These are phyloP conservation scores for Lichtheimia ramosa DNA, from an alignment of 371 early-diverging fungal genomes.

Conservation along the genomic window DNA sequence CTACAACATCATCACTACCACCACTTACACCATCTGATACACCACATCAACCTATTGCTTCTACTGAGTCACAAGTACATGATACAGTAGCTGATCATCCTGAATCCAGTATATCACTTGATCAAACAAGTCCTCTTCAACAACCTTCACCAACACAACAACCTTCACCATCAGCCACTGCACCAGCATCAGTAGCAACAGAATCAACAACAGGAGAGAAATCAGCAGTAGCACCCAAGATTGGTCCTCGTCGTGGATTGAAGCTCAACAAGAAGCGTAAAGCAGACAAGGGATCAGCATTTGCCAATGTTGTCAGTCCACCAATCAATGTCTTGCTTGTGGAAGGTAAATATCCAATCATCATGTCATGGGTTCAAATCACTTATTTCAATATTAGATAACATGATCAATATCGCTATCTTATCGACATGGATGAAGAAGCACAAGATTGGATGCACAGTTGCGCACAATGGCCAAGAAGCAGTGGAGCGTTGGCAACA, in stretches of 20 bases:
- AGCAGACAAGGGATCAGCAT: conserved; percentile 25
- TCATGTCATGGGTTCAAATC: background rate
- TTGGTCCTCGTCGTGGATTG: conserved; percentile 5
- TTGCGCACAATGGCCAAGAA: conserved; percentile 75
- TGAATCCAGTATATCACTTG: no score
- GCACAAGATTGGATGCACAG: conserved; percentile 68
- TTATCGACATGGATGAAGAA: conserved; percentile 74
- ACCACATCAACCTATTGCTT: no score
- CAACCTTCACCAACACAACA: background rate
- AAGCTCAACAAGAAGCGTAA: conserved; percentile 40
- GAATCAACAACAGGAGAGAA: background rate
- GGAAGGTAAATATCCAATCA: conserved; percentile 59
- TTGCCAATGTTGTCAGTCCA: conserved; percentile 50
- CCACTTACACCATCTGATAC: no score
- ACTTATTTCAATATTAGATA: conserved; percentile 46
- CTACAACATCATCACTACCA: background rate
- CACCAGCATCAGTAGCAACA: background rate
- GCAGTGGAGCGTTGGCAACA: conserved; percentile 75
- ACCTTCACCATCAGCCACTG: background rate
- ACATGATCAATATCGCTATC: conserved; percentile 76
- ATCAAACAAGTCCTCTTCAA: background rate
- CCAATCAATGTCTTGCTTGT: conserved; percentile 80
- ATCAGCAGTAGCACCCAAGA: background rate
- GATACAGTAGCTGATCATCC: no score
- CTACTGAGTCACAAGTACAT: no score